These are phyloP conservation scores for Globisporangium perplexum DNA, from an alignment of 352 stramenopile genomes.

Conservation along the genomic window DNA sequence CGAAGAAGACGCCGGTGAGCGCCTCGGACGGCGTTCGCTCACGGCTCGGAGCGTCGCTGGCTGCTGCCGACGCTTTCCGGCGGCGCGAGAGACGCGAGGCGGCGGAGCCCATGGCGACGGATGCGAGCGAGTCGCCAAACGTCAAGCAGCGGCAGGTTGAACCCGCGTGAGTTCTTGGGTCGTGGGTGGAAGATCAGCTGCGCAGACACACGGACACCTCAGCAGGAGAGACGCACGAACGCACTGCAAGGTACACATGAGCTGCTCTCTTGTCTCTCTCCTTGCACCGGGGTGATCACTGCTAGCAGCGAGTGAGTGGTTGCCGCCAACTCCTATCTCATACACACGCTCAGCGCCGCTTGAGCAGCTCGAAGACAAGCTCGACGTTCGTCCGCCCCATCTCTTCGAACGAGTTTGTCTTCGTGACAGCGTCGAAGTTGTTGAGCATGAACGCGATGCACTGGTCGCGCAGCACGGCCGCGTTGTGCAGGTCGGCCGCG, in stretches of 20 bases:
- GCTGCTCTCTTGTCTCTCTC: not conserved
- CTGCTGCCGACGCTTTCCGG: not conserved
- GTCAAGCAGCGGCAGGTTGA: too few relatives aligned
- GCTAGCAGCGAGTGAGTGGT: too few relatives aligned
- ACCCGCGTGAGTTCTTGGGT: too few relatives aligned
- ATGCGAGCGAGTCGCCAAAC: too few relatives aligned
- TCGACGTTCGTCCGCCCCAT: constrained; percentile 98
- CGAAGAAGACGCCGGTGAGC: too few relatives aligned
- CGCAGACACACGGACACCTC: too few relatives aligned
- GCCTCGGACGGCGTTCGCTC: too few relatives aligned
- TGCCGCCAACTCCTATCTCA: not conserved
- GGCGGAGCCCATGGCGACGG: too few relatives aligned
- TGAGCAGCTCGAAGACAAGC: constrained; percentile 96
- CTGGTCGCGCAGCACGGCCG: constrained; percentile 89
- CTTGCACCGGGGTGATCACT: not conserved
- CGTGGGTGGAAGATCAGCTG: too few relatives aligned
- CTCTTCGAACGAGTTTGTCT: constrained; percentile 96
- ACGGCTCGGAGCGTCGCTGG: too few relatives aligned
- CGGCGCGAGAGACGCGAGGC: too few relatives aligned
- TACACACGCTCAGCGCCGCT: constrained; percentile 44
- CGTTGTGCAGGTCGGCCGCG: constrained; percentile 94
- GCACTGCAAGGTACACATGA: not conserved
- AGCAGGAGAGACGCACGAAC: too few relatives aligned
- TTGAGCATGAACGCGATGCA: constrained; percentile 96
- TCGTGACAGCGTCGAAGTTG: constrained; percentile 97